Evolutionary conservation across 2,329 filamentous ascomycete genomes (phyloP), one percentile per base, ranked within the genome.

Genomic region (Cryphonectria parasitica): DNA sequence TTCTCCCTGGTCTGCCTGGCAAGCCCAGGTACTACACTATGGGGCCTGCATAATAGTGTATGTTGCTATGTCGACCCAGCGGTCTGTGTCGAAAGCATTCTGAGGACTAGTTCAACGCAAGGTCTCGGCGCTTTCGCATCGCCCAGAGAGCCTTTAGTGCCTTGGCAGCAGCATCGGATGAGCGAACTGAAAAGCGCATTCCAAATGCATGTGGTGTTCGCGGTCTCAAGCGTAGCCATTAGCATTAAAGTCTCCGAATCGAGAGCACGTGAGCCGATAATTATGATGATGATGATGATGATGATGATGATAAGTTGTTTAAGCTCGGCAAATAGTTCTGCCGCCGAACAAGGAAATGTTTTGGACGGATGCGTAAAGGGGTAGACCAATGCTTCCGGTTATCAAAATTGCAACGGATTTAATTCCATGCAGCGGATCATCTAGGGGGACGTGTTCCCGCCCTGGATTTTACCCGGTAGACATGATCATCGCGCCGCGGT

Each of bases 51-150:
- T n/a, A 11, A 22, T 17, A n/a, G 19, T 49, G 45, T 49, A 13
- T 49, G 19, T 22, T 52, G 54, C 28, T 28, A 31, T 13, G 25
- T 25, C 54, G 54, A 31, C 54, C 54, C 58, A 61, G 58, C 31
- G 22, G 19, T 13, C 58, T 39, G 58, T 31, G 58, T 61, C 31
- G 58, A 58, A 58, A 58, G 54, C 54, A 34, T 56, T 56, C n/a
- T 56, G 49, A 56, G 52, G n/a, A 56, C 52, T 28, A 56, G 11
- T 5, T 56, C n/a, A 17, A 28, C 28, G 31, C 56, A 17, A 11
- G 15, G 56, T 11, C 28, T 61, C 56, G 31, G 52, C n/a, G 52
- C 25, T 56, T 28, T 28, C n/a, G 52, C n/a, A 28, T 28, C 28
- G n/a, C 56, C 56, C 56, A 19, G 28, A 60, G 15, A 11, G 36